Base-by-base conservation (phyloP, 352 stramenopile genomes). In the Phytophthora sp. region DNA sequence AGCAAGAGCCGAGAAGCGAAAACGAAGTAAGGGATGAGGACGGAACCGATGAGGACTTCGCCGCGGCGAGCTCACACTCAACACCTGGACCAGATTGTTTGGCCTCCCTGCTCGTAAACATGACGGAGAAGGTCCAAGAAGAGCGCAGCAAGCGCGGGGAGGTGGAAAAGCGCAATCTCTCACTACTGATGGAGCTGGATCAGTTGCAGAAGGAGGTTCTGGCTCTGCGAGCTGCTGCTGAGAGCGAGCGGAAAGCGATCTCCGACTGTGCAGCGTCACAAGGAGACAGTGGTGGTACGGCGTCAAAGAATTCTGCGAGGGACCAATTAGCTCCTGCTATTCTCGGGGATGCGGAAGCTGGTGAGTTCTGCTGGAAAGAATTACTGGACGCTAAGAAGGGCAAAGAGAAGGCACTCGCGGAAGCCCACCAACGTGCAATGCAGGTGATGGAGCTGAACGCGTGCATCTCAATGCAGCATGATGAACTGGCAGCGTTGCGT, bases 401-500 rank as follows among this genome's bases (percentile, higher is more conserved):
- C 26, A 85, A 84, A 57, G 79, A 91, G 50, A 81, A 81, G 21
- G 80, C 82, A 18, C 51, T 88, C 2, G 76, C 71, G 3, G 82
- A 91, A 20, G 69, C 79, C 2, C 80, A 90, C 8, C 69, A 83
- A 47, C 77, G 74, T 2, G 77, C 80, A 0, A 73, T 90, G 71
- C 76, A 89, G 35, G 75, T 91, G 31, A 75, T 88, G 67, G 82
- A 93, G 55, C 71, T 91, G 7, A 87, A 89, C 29, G 85, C 85
- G 0, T 88, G 76, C 27, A 79, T 91, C 36, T 90, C 85, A 20
- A 93, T 91, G 85, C 80, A 90, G 57, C 77, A 90, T 44, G 84
- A 93, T 50, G 84, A 93, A 63, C 56, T 90, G 18, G 72, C 77
- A 39, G 76, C 77, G 15, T 62, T 93, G 21, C 80, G 78, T 12